Percentiles rank a stretch among this genome's conserved stretches.
phyloP scores from a whole-genome alignment of 1,284 basidiomycete genomes.

The Schizophyllum amplum region DNA sequence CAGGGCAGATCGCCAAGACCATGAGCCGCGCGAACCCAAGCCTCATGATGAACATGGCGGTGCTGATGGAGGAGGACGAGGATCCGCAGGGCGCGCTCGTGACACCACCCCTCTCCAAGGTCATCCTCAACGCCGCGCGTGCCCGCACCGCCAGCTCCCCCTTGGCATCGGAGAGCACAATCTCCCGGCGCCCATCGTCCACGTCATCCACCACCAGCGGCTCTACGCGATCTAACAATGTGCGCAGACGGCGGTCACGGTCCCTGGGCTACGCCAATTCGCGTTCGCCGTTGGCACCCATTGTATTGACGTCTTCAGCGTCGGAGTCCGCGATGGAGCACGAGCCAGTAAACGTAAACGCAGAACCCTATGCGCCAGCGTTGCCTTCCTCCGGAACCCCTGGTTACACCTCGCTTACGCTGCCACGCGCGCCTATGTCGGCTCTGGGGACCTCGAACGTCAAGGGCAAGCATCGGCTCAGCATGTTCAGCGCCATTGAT shows the following conservation, averaged over 20 bases:
- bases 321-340: slow-evolving; percentile 4
- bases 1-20: slow-evolving; percentile 13
- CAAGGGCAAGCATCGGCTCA: slow-evolving; percentile 4
- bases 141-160: slow-evolving; percentile 13
- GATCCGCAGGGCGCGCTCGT: slow-evolving; percentile 19
- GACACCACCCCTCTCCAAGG: not conserved
- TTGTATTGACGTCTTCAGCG: slow-evolving; percentile 5
- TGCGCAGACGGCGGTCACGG: slow-evolving; percentile 23
- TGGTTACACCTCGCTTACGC: slow-evolving; percentile 62
- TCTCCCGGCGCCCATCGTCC: slow-evolving; percentile 6
- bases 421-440: slow-evolving; percentile 45
- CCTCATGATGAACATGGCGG: slow-evolving; percentile 47
- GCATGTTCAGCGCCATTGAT: not conserved
- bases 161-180: not conserved
- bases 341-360: slow-evolving; percentile 4
- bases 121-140: slow-evolving; percentile 18
- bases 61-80: slow-evolving; percentile 49
- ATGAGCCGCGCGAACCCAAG: slow-evolving; percentile 24
- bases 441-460: slow-evolving; percentile 8
- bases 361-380: slow-evolving; percentile 17
- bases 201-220: slow-evolving; percentile 5
- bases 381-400: slow-evolving; percentile 45
- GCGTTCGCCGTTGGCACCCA: slow-evolving; percentile 8
- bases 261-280: slow-evolving; percentile 17
- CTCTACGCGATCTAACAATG: slow-evolving; percentile 5